A percentile compares a stretch with the other conserved stretches of the same genome.
phyloP scores from a whole-genome alignment of 2,329 filamentous ascomycete species.

The Pestalotiopsis fici region DNA sequence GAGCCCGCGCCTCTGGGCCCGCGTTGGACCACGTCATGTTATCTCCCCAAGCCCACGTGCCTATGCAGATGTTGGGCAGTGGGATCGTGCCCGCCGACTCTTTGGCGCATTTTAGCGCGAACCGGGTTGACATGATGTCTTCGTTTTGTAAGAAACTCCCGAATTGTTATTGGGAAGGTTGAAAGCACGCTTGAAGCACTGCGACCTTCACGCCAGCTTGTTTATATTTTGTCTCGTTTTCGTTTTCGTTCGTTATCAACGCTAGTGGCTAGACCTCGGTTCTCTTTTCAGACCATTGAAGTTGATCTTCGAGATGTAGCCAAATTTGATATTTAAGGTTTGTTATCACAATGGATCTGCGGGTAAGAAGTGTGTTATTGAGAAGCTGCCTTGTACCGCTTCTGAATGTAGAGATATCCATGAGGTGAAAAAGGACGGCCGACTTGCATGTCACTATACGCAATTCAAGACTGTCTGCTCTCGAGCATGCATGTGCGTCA shows the following conservation, averaged over 20 bases:
- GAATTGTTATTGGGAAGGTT: too few species aligned
- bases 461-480: too few species aligned
- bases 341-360: background rate
- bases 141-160: background rate
- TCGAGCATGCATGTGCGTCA: background rate
- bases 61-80: conserved; percentile 17
- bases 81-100: conserved; percentile 17
- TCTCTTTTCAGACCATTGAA: background rate
- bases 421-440: too few species aligned
- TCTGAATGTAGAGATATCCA: too few species aligned
- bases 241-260: background rate
- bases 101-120: conserved; percentile 17
- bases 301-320: background rate
- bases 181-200: too few species aligned
- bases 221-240: background rate
- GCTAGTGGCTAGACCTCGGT: background rate
- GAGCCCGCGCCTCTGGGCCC: conserved; percentile 34
- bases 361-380: too few species aligned
- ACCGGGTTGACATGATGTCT: conserved; percentile 12
- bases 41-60: conserved; percentile 19
- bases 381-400: too few species aligned
- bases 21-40: conserved; percentile 11
- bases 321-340: background rate
- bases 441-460: too few species aligned
- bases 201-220: too few species aligned